Percentiles rank a stretch among this genome's conserved stretches.
phyloP scores from a whole-genome alignment of 306 rosid species.

The Acacia acuminata region DNA sequence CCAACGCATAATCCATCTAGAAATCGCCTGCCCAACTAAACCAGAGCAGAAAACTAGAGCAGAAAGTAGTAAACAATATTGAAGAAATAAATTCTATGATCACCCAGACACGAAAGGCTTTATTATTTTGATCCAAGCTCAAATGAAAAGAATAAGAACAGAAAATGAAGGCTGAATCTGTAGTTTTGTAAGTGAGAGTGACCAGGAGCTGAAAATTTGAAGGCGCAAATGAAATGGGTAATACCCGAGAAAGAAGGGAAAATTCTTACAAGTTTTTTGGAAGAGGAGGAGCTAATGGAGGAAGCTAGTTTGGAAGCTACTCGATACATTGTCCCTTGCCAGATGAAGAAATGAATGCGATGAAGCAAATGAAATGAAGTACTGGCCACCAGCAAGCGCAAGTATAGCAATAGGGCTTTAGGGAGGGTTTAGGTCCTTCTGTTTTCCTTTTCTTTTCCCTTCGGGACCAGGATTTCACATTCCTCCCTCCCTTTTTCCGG shows the following conservation, averaged over 20 bases:
- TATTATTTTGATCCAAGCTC: background rate
- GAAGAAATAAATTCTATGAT: background rate
- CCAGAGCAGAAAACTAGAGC: background rate
- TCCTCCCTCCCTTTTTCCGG: background rate
- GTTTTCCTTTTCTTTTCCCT: background rate
- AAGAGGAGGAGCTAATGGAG: conserved; percentile 51
- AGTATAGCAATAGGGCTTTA: conserved; percentile 26
- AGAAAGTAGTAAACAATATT: background rate
- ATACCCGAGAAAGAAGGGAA: background rate
- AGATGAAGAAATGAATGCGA: background rate
- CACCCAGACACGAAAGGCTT: background rate
- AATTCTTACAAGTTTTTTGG: conserved; percentile 56
- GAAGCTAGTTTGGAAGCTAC: conserved; percentile 68
- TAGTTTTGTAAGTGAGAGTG: background rate
- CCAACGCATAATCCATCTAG: conserved; percentile 3
- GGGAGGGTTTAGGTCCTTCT: conserved; percentile 36
- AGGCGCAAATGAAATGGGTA: background rate
- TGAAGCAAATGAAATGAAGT: background rate
- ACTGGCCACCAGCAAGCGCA: background rate
- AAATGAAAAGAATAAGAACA: too few species aligned
- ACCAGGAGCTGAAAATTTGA: background rate
- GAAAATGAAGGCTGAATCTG: background rate
- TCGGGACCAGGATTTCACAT: too few species aligned
- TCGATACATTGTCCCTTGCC: conserved; percentile 78
- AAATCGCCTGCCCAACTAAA: background rate